phyloP scores from a whole-genome alignment of 306 rosid genomes.

The Dalbergia oliveri region DNA sequence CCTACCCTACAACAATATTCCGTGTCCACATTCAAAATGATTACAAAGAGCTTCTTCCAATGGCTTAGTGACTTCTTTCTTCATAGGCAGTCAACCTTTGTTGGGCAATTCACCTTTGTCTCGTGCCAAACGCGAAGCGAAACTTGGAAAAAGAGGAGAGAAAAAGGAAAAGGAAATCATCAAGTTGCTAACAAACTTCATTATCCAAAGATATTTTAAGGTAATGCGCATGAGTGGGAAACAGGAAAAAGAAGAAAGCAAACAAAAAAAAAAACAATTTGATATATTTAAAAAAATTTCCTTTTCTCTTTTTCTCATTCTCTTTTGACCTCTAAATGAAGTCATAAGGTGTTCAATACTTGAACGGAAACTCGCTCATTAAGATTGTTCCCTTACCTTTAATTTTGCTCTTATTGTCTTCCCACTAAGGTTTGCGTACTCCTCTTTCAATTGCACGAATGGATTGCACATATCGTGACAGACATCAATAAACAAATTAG shows the following conservation, averaged over 20 bases:
- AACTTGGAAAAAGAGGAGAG: not conserved
- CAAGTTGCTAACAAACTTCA: not conserved
- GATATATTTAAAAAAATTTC: not conserved
- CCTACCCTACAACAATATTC: not conserved
- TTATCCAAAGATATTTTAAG: constrained; percentile 3
- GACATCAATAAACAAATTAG: constrained; percentile 37
- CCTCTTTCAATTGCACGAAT: constrained; percentile 42
- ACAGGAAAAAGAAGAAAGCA: constrained; percentile 5
- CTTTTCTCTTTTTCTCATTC: not conserved
- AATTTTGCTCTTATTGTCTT: constrained; percentile 38
- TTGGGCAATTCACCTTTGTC: not conserved
- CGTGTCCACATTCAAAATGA: not conserved
- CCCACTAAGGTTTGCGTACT: constrained; percentile 54
- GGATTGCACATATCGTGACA: constrained; percentile 56
- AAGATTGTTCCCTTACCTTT: constrained; percentile 28
- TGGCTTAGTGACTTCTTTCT: not conserved
- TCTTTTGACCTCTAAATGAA: constrained; percentile 21
- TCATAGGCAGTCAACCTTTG: constrained; percentile 2
- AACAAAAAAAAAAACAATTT: not conserved
- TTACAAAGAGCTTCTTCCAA: not conserved
- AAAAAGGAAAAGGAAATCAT: not conserved
- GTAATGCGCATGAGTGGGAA: constrained; percentile 21
- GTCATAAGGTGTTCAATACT: constrained; percentile 17
- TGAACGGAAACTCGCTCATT: not conserved
- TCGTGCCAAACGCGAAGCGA: not conserved